Evolutionary conservation across 139 green algal genomes (phyloP).

Genomic region (Zygnema circumcarinatum): DNA sequence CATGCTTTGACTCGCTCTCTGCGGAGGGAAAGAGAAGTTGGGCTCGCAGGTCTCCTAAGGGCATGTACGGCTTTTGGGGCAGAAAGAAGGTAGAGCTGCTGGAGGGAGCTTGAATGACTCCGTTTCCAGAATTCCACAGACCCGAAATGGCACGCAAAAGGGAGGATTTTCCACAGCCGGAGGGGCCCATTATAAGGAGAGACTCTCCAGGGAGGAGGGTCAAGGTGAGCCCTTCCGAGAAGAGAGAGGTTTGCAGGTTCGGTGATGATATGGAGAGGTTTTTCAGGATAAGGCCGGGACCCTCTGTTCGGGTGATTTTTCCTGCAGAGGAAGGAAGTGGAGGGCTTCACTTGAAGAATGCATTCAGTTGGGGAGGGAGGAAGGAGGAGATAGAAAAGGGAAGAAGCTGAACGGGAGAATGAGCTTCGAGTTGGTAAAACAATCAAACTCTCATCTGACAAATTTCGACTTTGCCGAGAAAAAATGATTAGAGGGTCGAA

Average conservation of each 20-base stretch:
- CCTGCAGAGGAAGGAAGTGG: not conserved
- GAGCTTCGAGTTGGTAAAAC: not conserved
- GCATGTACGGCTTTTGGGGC: slow-evolving; percentile 87
- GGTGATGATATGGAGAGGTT: slow-evolving; percentile 60
- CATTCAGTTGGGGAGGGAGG: not conserved
- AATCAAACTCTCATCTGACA: too few relatives aligned
- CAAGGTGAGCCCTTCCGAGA: slow-evolving; percentile 58
- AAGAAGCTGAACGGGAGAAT: not conserved
- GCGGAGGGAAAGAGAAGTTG: slow-evolving; percentile 83
- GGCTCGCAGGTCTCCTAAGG: slow-evolving; percentile 79
- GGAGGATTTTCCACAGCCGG: slow-evolving; percentile 74
- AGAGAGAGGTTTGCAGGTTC: slow-evolving; percentile 18
- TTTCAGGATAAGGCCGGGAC: slow-evolving; percentile 24
- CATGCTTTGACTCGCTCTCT: not conserved
- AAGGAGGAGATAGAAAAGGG: not conserved
- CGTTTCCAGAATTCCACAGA: slow-evolving; percentile 62
- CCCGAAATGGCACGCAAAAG: slow-evolving; percentile 73
- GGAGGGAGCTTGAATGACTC: slow-evolving; percentile 58
- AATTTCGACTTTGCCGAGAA: too few relatives aligned
- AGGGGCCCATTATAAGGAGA: slow-evolving; percentile 77
- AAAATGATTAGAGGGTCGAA: too few relatives aligned
- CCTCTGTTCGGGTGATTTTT: slow-evolving; percentile 3
- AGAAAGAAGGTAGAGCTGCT: slow-evolving; percentile 79
- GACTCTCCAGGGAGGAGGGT: slow-evolving; percentile 62
- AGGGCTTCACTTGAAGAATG: not conserved